Base-by-base conservation (phyloP, 192 early-diverging fungal species). In the Podila clonocystis region DNA sequence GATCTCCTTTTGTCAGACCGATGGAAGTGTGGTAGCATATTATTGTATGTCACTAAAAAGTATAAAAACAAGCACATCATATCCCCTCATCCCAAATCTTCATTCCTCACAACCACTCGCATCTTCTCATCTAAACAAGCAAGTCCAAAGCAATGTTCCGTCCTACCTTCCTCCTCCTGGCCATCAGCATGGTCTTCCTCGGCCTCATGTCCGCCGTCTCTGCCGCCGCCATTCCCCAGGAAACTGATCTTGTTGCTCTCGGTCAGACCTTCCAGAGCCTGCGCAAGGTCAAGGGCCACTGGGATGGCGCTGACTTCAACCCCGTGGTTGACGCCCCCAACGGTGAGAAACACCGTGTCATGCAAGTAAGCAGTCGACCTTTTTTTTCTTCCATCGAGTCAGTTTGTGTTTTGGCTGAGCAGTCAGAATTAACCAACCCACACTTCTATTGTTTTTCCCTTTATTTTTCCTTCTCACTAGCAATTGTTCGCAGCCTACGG, bases 231-330 rank as follows among this genome's bases (percentile, higher is more conserved):
- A 34, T 62, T 13, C 24, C 55, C n/a, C n/a, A n/a, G n/a, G n/a
- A n/a, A n/a, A 58, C 20, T 8, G 70, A 65, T 5, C 26, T 72
- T 52, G 28, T 36, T 30, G 63, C 50, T 28, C 62, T 72, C n/a
- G 70, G 82, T 17, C 24, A 78, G 59, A 55, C 50, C 4, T 85
- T 62, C 67, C 71, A 80, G 67, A 19, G 26, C 6, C 67, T 85
- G 11, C 84, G 84, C 52, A 50, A 58, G 50, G 52, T 67, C 28
- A 34, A 72, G 41, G 83, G 83, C 60, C 75, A 84, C 50, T 74
- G 50, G 6, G 67, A 57, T 50, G 82, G 70, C 55, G 65, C 63
- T 20, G 73, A 80, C 5, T 71, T 71, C 55, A 74, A 78, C 33
- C 58, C 62, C 6, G 65, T 33, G 9, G 64, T 78, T 17, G 75